Conservation (phyloP, 441 rosid species). For the Syzygium syzygioides region DNA sequence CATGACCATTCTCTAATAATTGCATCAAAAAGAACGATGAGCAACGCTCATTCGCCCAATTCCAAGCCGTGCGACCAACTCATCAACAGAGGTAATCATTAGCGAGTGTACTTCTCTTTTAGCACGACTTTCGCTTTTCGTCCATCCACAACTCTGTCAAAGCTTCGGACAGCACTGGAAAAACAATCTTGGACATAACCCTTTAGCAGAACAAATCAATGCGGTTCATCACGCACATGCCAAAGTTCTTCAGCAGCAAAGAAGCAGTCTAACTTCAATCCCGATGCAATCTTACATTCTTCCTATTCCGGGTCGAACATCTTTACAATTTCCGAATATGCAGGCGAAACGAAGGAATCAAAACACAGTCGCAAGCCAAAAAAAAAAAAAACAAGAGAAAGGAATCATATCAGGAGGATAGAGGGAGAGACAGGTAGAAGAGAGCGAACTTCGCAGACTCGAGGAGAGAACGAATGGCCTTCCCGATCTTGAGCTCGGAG, state of each 20-base stretch:
- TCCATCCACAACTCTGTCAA: neutral
- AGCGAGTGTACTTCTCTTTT: neutral
- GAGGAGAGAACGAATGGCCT: constrained; percentile 24
- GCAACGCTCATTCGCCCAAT: neutral
- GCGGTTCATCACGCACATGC: neutral
- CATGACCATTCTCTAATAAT: neutral
- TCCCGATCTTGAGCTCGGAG: constrained; percentile 25
- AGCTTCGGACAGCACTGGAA: neutral
- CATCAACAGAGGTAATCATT: neutral
- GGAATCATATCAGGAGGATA: too few species aligned
- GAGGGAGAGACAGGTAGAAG: neutral
- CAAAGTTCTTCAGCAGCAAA: neutral
- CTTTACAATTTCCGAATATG: neutral
- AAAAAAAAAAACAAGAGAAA: too few species aligned
- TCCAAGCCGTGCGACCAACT: neutral
- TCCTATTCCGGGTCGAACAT: neutral
- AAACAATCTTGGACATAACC: neutral
- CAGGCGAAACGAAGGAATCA: neutral
- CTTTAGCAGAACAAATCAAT: neutral
- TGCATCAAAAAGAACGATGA: neutral
- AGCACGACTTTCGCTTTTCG: neutral
- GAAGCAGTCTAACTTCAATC: neutral
- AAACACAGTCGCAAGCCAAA: neutral
- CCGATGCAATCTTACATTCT: neutral
- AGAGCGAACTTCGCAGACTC: constrained; percentile 17